phyloP scores from a whole-genome alignment of 495 filamentous ascomycete species.

The Neurospora intermedia region DNA sequence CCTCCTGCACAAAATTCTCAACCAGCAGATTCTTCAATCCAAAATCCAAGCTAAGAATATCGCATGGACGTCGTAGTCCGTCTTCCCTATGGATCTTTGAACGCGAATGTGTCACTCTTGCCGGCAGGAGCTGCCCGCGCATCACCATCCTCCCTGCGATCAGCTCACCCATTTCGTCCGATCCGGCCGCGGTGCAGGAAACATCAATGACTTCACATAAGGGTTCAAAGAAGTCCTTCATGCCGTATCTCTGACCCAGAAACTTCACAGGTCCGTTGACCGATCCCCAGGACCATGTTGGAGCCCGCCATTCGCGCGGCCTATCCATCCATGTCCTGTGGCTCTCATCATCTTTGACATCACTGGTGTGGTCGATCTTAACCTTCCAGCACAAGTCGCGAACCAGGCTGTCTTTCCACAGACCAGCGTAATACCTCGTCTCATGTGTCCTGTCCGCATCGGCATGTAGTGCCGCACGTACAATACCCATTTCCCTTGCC shows the following conservation, averaged over 20 bases:
- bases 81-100: not conserved
- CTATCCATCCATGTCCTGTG: not conserved
- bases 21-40: too few relatives aligned
- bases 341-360: not conserved
- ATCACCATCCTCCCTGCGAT: not conserved
- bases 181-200: not conserved
- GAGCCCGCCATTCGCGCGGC: constrained; percentile 9
- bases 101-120: not conserved
- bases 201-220: constrained; percentile 6
- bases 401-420: constrained; percentile 7
- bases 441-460: not conserved
- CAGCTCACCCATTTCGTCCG: constrained; percentile 9
- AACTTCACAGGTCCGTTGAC: constrained; percentile 5
- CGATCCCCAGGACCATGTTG: constrained; percentile 16
- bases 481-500: constrained; percentile 1
- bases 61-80: not conserved
- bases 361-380: not conserved
- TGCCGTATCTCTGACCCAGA: not conserved
- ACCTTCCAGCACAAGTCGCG: constrained; percentile 6
- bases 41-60: not conserved
- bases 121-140: not conserved
- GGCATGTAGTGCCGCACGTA: not conserved
- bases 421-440: constrained; percentile 6
- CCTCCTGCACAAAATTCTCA: not conserved
- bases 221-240: not conserved